Conservation (phyloP, 768 basidiomycete species). For the Tremella yokohamensis region DNA sequence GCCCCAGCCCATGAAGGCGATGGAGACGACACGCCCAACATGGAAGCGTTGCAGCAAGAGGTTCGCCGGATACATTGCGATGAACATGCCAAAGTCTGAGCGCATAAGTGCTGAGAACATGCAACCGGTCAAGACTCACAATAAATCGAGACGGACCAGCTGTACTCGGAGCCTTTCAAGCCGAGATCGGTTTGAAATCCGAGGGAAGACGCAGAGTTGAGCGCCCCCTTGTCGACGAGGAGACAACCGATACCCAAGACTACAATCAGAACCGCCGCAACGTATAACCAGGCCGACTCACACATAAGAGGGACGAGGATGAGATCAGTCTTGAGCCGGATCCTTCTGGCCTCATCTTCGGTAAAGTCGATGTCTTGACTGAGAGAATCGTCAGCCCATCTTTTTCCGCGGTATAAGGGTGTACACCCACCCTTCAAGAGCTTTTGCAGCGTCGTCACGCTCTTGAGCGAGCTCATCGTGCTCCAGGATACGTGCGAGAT, state of each 20-base stretch:
- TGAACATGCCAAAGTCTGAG: not conserved
- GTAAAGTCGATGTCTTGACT: conserved; percentile 2
- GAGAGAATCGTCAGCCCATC: not conserved
- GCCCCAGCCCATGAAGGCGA: not conserved
- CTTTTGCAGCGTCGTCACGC: not conserved
- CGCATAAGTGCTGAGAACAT: not conserved
- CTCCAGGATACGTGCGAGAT: not conserved
- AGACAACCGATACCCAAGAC: conserved; percentile 3
- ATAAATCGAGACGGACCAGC: conserved; percentile 4
- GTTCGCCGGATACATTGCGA: not conserved
- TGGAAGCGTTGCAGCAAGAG: not conserved
- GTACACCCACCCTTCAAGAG: not conserved
- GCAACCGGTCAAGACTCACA: not conserved
- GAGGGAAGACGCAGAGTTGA: not conserved
- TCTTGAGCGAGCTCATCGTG: conserved; percentile 2
- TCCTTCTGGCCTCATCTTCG: not conserved
- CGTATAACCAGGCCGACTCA: not conserved
- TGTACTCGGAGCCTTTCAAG: conserved; percentile 2
- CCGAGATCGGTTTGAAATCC: conserved; percentile 1
- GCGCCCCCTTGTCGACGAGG: not conserved
- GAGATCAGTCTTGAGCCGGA: not conserved
- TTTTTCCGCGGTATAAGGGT: not conserved
- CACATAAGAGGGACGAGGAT: conserved; percentile 4
- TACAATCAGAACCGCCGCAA: not conserved
- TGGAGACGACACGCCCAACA: not conserved